Evolutionary conservation across 306 rosid species (phyloP), one percentile per base, ranked within the genome.

Genomic region (cucumber (Cucumis sativus)): DNA sequence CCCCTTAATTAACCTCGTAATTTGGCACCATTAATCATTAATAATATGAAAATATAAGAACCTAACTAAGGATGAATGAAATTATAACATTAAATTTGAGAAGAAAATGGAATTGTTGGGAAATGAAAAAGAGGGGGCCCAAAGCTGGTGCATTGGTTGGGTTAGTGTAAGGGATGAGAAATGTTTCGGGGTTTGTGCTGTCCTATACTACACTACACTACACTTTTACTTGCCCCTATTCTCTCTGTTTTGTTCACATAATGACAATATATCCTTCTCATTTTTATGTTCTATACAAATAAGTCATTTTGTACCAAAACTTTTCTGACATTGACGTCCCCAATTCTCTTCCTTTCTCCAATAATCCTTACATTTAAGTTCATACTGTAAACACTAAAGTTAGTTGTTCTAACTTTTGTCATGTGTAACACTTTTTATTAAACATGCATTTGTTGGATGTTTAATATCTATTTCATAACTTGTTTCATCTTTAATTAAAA

Each of bases 101-200:
- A 63, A 63, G 71, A 35, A 47, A 64, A 35, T 64, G 43, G 47
- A 64, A 80, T 85, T 88, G 89, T 92, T 94, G 96, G 96, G 92
- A 94, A 93, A 93, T 85, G 92, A 87, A 88, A 47, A 89, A 6
- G 8, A 33, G 7, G 17, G 74, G 91, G 81, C 76, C 81, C 82
- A 66, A 94, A 92, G 88, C 68, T 62, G 98, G 96, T 92, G 94
- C 87, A 84, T 76, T 47, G 4, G 14, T 12, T 12, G 54, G 17
- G 6, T 12, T 13, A 47, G 17, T 47, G 54, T 47, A 12, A 3
- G 83, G 9, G 86, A 87, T 86, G 87, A 61, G 11, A 45, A 84
- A 72, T 75, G 81, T 86, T 47, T 89, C 90, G 92, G 92, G 90
- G 81, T 84, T 85, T 85, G 95, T 85, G 97, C 95, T 86, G 79